Evolutionary conservation across 2,329 filamentous ascomycete species (phyloP).

Genomic region (Pseudogymnoascus sp.): DNA sequence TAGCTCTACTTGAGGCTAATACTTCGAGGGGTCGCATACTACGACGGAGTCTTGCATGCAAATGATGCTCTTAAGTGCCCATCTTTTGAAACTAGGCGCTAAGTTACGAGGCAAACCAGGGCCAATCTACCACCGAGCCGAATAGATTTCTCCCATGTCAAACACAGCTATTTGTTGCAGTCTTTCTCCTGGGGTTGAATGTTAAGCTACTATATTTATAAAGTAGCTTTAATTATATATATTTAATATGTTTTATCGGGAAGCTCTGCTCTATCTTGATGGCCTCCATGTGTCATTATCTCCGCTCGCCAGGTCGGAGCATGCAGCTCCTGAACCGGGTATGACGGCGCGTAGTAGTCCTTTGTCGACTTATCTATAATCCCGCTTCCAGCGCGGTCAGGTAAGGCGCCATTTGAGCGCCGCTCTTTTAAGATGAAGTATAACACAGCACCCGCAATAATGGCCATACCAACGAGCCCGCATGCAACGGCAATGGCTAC

Average conservation of each 20-base stretch:
- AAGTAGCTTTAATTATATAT: neutral
- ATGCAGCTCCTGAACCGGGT: neutral
- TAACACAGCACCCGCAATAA: neutral
- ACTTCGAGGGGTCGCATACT: neutral
- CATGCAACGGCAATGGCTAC: neutral
- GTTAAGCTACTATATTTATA: neutral
- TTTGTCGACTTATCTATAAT: neutral
- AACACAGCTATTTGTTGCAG: too few relatives aligned
- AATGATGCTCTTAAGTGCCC: neutral
- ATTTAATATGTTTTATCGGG: neutral
- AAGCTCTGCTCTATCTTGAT: neutral
- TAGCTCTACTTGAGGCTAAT: too few relatives aligned
- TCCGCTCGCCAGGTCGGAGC: neutral
- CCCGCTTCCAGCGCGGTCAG: neutral
- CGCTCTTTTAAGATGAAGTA: neutral
- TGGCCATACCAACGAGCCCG: neutral
- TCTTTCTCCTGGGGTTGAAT: neutral
- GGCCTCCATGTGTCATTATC: neutral
- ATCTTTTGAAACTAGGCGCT: neutral
- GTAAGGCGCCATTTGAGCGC: neutral
- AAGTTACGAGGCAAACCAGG: neutral
- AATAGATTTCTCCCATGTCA: too few relatives aligned
- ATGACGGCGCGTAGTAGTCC: neutral
- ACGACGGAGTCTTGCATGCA: too few relatives aligned
- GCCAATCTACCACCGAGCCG: too few relatives aligned